phyloP scores from a whole-genome alignment of 352 stramenopile genomes.

The Phytophthora citricola region DNA sequence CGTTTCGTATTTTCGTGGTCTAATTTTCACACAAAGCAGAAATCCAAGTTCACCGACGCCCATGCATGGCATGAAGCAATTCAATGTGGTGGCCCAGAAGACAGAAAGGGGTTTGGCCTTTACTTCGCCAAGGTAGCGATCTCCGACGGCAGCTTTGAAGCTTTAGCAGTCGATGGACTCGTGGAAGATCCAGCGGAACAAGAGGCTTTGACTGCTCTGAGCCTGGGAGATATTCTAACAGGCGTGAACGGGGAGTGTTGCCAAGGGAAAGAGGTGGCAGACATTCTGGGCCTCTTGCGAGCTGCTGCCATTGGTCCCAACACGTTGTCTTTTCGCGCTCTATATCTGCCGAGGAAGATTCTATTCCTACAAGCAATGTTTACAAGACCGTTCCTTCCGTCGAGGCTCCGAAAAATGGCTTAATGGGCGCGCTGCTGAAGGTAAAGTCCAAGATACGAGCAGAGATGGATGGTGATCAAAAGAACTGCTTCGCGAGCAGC shows the following conservation, averaged over 20 bases:
- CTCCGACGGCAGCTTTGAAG: neutral
- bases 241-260: constrained; percentile 43
- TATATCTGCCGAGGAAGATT: neutral
- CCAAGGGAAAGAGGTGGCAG: constrained; percentile 26
- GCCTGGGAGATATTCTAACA: constrained; percentile 46
- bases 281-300: constrained; percentile 42
- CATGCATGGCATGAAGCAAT: too few species aligned
- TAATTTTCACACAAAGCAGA: too few species aligned
- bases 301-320: constrained; percentile 36
- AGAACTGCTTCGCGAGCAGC: constrained; percentile 41
- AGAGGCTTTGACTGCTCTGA: constrained; percentile 20
- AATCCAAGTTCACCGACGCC: too few species aligned
- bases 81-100: constrained; percentile 20
- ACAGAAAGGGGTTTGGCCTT: constrained; percentile 47
- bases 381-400: neutral
- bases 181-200: constrained; percentile 17
- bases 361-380: neutral
- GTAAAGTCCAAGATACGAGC: constrained; percentile 67
- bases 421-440: constrained; percentile 61
- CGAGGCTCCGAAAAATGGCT: constrained; percentile 38
- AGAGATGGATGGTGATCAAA: constrained; percentile 58
- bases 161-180: constrained; percentile 50
- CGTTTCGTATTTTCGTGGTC: too few species aligned
- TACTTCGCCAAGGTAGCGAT: constrained; percentile 46
- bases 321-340: constrained; percentile 36